Percentiles rank a stretch among this genome's conserved stretches.
Conservation (phyloP, 2,329 filamentous ascomycete species). For the Diplocarpon rosae region DNA sequence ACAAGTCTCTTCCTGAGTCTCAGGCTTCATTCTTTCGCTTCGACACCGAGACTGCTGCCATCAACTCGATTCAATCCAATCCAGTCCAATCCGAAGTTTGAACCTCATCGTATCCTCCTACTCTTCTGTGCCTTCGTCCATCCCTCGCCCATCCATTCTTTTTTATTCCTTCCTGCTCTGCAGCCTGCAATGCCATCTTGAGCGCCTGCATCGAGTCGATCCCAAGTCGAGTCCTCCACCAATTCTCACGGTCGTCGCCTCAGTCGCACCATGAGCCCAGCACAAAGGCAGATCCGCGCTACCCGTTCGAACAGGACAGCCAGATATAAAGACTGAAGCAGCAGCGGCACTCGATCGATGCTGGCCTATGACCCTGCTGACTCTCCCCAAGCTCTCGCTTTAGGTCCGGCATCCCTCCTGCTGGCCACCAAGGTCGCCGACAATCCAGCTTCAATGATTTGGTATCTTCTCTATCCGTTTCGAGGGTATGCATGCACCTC, state of each 20-base stretch:
- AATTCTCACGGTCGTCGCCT: too few relatives aligned
- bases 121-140: too few relatives aligned
- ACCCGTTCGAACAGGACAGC: neutral
- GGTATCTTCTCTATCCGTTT: constrained; percentile 67
- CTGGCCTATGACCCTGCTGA: constrained; percentile 11
- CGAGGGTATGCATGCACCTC: constrained; percentile 47
- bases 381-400: constrained; percentile 11
- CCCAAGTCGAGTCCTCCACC: too few relatives aligned
- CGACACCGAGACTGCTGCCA: too few relatives aligned
- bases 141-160: too few relatives aligned
- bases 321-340: constrained; percentile 1
- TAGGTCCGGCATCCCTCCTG: constrained; percentile 10
- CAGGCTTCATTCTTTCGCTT: too few relatives aligned
- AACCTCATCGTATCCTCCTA: too few relatives aligned
- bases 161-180: too few relatives aligned
- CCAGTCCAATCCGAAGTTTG: too few relatives aligned
- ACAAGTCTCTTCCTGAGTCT: too few relatives aligned
- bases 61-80: too few relatives aligned
- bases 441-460: constrained; percentile 44
- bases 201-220: neutral
- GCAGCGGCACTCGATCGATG: constrained; percentile 1
- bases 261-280: constrained; percentile 4
- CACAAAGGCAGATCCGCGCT: constrained; percentile 1
- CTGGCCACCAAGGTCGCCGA: constrained; percentile 12
- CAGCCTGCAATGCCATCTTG: too few relatives aligned